Conservation (phyloP, 2,329 filamentous ascomycete genomes). For the Pseudogymnoascus sp. region DNA sequence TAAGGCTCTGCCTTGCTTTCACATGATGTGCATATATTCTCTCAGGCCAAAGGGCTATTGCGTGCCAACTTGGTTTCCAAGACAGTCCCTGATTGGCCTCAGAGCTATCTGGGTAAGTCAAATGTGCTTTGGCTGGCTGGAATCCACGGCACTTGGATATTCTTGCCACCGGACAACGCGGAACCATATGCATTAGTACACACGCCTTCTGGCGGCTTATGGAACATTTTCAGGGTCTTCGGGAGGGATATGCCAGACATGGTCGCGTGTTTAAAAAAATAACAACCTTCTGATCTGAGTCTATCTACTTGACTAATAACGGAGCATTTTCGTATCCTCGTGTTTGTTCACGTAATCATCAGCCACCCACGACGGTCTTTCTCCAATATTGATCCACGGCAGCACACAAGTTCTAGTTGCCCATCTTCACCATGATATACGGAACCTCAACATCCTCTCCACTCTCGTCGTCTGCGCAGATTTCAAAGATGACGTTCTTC, state of each 20-base stretch:
- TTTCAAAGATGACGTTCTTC: constrained; percentile 93
- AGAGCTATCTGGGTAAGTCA: not conserved
- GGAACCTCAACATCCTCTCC: constrained; percentile 96
- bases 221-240: not conserved
- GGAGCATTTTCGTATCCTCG: constrained; percentile 2
- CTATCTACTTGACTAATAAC: constrained; percentile 7
- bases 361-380: not conserved
- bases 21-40: not conserved
- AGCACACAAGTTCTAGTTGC: constrained; percentile 13
- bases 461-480: constrained; percentile 79
- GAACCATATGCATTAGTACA: not conserved
- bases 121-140: not conserved
- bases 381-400: not conserved
- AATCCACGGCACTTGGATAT: not conserved
- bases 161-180: not conserved
- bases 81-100: not conserved
- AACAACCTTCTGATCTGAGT: not conserved
- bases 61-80: not conserved
- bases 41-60: not conserved
- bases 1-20: constrained; percentile 5
- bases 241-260: not conserved
- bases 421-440: constrained; percentile 77
- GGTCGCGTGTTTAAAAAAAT: constrained; percentile 6
- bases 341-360: constrained; percentile 3
- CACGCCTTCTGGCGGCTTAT: not conserved